phyloP scores from a whole-genome alignment of 1,284 basidiomycete genomes.

The Tetrapyrgos nigripes region DNA sequence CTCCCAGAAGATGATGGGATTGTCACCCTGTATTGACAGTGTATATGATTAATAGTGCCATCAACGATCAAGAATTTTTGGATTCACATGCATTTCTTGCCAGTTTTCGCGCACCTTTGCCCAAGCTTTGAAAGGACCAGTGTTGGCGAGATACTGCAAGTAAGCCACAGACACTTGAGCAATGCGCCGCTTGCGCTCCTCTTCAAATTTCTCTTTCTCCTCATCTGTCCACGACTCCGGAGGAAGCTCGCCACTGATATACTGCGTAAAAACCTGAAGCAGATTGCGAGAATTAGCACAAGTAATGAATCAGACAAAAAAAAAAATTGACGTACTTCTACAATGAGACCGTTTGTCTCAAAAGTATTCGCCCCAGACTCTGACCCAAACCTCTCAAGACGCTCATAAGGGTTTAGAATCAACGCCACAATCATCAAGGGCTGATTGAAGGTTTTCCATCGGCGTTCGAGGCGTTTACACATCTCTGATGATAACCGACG shows the following conservation, averaged over 20 bases:
- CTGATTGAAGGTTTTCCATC: conserved; percentile 8
- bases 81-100: conserved; percentile 1
- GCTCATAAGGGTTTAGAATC: conserved; percentile 14
- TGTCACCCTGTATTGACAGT: conserved; percentile 18
- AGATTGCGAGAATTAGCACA: too few species aligned
- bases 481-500: conserved; percentile 9
- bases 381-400: conserved; percentile 1
- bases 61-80: neutral
- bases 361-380: conserved; percentile 1
- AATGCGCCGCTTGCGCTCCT: neutral
- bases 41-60: too few species aligned
- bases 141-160: neutral
- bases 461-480: conserved; percentile 6
- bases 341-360: neutral
- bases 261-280: too few species aligned
- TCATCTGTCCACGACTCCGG: neutral
- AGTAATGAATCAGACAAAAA: too few species aligned
- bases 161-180: neutral
- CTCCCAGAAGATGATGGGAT: conserved; percentile 29
- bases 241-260: too few species aligned
- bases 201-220: neutral
- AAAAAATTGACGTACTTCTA: conserved; percentile 2
- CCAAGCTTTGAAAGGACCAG: conserved; percentile 4
- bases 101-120: neutral
- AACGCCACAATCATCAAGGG: conserved; percentile 10